A percentile compares a stretch with the other conserved stretches of the same genome.
Evolutionary conservation across 257 asterid genomes (phyloP).

Genomic region (Anisodus acutangulus): DNA sequence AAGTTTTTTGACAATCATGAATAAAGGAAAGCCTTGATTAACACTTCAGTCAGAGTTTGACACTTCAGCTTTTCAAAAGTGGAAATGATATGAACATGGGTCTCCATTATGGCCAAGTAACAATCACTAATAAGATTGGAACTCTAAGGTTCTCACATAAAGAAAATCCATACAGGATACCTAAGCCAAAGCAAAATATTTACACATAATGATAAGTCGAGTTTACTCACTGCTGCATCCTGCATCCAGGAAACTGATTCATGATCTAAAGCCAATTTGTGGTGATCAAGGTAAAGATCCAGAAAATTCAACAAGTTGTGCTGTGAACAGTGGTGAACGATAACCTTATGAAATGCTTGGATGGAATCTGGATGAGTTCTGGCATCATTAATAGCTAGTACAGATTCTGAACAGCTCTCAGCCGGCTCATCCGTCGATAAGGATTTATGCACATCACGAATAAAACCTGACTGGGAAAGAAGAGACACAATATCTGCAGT

Average conservation of each 20-base stretch:
- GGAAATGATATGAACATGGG: neutral
- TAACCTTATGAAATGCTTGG: slow-evolving; percentile 78
- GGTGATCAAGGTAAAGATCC: slow-evolving; percentile 87
- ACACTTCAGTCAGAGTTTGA: neutral
- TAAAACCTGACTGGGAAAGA: slow-evolving; percentile 84
- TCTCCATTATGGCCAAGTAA: slow-evolving; percentile 12
- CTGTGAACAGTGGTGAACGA: slow-evolving; percentile 73
- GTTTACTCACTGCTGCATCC: slow-evolving; percentile 78
- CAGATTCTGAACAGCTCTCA: slow-evolving; percentile 59
- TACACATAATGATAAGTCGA: slow-evolving; percentile 17
- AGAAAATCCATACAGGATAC: slow-evolving; percentile 7
- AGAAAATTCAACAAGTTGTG: slow-evolving; percentile 83
- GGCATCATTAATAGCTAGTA: slow-evolving; percentile 55
- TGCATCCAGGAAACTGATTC: slow-evolving; percentile 64
- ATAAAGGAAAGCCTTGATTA: neutral
- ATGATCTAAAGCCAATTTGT: slow-evolving; percentile 73
- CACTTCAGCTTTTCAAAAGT: slow-evolving; percentile 9
- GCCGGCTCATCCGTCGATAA: slow-evolving; percentile 49
- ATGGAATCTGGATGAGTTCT: slow-evolving; percentile 59
- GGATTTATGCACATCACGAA: slow-evolving; percentile 47
- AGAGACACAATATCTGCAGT: slow-evolving; percentile 68
- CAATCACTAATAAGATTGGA: neutral
- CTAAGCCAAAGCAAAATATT: slow-evolving; percentile 12
- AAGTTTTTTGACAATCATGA: neutral
- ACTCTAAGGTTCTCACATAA: slow-evolving; percentile 24